Conservation (phyloP, 148 eudicot genomes). For the Fagopyrum esculentum region DNA sequence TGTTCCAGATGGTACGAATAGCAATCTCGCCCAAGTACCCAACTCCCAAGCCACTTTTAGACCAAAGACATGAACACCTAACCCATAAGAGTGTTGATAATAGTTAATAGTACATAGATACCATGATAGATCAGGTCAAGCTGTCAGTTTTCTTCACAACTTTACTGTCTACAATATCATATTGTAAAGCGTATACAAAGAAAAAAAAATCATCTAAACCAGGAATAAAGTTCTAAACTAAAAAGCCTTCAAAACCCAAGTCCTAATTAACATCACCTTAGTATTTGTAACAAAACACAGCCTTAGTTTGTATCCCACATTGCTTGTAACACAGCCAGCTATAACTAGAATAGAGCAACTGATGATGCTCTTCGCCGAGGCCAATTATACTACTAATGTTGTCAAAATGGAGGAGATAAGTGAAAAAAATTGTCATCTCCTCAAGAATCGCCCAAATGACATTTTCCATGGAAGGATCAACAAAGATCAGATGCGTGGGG, state of each 20-base stretch:
- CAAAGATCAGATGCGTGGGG: conserved; percentile 41
- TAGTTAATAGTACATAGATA: too few relatives aligned
- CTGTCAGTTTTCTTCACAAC: not conserved
- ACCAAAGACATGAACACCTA: too few relatives aligned
- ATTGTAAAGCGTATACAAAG: not conserved
- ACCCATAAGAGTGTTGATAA: too few relatives aligned
- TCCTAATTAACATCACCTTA: not conserved
- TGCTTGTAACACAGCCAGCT: not conserved
- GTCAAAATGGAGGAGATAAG: not conserved
- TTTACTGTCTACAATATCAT: not conserved
- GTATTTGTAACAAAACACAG: not conserved
- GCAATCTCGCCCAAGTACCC: too few relatives aligned
- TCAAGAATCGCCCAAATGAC: not conserved
- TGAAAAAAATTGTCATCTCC: conserved; percentile 5
- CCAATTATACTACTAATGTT: not conserved
- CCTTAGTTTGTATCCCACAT: not conserved
- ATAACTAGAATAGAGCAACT: not conserved
- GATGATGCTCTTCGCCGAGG: not conserved
- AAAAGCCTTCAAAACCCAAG: not conserved
- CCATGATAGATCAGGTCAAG: not conserved
- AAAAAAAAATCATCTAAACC: not conserved
- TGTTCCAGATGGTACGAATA: too few relatives aligned
- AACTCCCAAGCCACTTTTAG: too few relatives aligned
- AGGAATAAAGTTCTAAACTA: not conserved
- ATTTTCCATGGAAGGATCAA: too few relatives aligned